Evolutionary conservation across 1,139 yeast genomes (phyloP).

Genomic region (Geotrichum bryndzae): DNA sequence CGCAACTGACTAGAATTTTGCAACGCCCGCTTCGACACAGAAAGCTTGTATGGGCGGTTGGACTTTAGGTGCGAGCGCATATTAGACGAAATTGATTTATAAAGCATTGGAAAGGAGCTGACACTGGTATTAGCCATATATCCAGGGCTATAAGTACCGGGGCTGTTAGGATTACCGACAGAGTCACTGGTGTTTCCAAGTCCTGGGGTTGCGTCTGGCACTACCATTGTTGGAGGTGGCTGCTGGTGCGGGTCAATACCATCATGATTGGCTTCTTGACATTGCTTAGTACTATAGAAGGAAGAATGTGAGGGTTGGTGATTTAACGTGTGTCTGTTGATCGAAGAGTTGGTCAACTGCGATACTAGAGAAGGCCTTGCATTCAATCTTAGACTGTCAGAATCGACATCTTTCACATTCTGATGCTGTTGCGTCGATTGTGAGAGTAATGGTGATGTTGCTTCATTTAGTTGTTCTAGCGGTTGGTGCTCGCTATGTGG

Average conservation of each 20-base stretch:
- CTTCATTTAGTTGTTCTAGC: background rate
- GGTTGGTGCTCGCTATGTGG: background rate
- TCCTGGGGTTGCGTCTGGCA: conserved; percentile 9
- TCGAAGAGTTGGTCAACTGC: background rate
- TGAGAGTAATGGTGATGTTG: background rate
- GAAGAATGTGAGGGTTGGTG: conserved; percentile 11
- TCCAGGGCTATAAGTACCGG: conserved; percentile 3
- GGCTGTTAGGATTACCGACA: background rate
- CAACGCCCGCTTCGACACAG: background rate
- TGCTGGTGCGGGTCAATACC: background rate
- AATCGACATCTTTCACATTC: background rate
- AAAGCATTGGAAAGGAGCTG: background rate
- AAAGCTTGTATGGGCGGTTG: background rate
- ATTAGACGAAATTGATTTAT: background rate
- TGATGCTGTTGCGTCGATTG: background rate
- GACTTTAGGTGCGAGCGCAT: background rate
- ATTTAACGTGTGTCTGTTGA: conserved; percentile 14
- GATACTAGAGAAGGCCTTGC: background rate
- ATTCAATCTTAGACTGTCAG: background rate
- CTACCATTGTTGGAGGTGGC: background rate
- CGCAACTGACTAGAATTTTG: conserved; percentile 7
- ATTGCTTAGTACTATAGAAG: background rate
- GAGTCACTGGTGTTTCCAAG: conserved; percentile 3
- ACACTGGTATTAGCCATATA: background rate
- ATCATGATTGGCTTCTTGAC: background rate